Percentiles rank a stretch among this genome's conserved stretches.
Evolutionary conservation across 495 filamentous ascomycete genomes (phyloP).

Genomic region (Annulohypoxylon maeteangense): DNA sequence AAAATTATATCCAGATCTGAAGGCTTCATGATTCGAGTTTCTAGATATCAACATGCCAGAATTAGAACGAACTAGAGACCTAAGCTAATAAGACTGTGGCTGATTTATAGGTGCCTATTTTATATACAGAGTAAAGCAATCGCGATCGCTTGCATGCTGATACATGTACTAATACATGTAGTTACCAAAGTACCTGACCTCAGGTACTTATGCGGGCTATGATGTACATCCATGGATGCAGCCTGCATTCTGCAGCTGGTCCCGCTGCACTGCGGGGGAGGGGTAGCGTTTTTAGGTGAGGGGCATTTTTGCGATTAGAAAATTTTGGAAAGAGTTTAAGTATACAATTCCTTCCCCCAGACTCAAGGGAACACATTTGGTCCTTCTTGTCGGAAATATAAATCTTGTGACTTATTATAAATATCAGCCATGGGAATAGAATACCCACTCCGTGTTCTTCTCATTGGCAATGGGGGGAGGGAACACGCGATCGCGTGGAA

Average conservation of each 20-base stretch:
- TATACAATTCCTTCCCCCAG: conserved; percentile 16
- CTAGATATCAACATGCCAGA: background rate
- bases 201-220: conserved; percentile 8
- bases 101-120: background rate
- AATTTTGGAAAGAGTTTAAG: conserved; percentile 20
- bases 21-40: background rate
- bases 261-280: conserved; percentile 50
- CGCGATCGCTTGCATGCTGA: background rate
- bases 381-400: background rate
- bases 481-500: conserved; percentile 98
- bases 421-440: conserved; percentile 39
- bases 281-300: conserved; percentile 46
- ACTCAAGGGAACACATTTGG: conserved; percentile 11
- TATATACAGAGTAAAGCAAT: background rate
- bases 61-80: background rate
- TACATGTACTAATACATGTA: background rate
- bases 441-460: conserved; percentile 69
- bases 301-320: conserved; percentile 32
- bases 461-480: conserved; percentile 92
- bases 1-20: background rate
- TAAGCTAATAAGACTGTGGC: background rate
- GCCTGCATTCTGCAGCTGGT: background rate
- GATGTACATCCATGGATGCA: background rate
- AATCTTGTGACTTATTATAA: background rate
- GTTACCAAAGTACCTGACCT: too few relatives aligned